phyloP scores from a whole-genome alignment of 495 filamentous ascomycete genomes.

The Baudoinia panamericana region DNA sequence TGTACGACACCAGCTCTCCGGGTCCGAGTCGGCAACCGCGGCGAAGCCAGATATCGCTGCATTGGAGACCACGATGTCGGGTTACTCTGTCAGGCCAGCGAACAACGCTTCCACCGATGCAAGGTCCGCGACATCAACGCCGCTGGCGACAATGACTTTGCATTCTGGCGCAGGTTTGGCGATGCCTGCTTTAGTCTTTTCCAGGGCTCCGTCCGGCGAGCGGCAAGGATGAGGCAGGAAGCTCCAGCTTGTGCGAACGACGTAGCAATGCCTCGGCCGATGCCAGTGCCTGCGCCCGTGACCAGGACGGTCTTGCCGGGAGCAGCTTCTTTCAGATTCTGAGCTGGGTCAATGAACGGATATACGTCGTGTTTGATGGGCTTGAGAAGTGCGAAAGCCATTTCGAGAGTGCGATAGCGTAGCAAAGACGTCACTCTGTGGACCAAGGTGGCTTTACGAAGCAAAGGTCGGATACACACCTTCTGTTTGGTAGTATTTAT shows the following conservation, averaged over 20 bases:
- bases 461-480: no score
- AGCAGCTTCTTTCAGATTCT: constrained; percentile 7
- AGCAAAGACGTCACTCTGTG: background rate
- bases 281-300: constrained; percentile 6
- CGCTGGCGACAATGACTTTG: background rate
- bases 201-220: constrained; percentile 1
- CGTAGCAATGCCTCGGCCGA: constrained; percentile 1
- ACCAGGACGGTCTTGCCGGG: constrained; percentile 4
- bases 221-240: background rate
- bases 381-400: constrained; percentile 8
- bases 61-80: constrained; percentile 9
- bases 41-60: background rate
- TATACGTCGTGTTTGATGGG: constrained; percentile 7
- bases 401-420: no score
- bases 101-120: constrained; percentile 4
- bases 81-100: background rate
- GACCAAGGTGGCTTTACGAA: no score
- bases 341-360: constrained; percentile 4
- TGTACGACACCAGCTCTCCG: constrained; percentile 4
- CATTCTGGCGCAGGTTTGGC: constrained; percentile 1
- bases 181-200: constrained; percentile 5
- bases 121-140: constrained; percentile 1
- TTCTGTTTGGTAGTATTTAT: no score
- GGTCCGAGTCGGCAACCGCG: constrained; percentile 1
- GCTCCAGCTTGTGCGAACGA: constrained; percentile 4